Evolutionary conservation across 129 eudicot species (phyloP).

Genomic region (Tanacetum coccineum): DNA sequence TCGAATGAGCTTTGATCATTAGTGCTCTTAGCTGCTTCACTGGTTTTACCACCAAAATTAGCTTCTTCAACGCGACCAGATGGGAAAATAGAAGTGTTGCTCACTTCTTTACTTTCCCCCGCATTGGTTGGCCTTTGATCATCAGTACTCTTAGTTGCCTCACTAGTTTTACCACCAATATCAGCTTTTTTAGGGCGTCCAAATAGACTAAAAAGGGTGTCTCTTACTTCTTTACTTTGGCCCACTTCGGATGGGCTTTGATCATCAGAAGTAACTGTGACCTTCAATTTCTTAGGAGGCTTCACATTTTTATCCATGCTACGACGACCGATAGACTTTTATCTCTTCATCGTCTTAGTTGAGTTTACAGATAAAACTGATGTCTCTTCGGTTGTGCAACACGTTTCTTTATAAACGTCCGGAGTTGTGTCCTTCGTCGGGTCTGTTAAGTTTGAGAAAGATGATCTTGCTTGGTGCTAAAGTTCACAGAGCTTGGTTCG

Average conservation of each 20-base stretch:
- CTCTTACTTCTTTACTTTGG: conserved; percentile 24
- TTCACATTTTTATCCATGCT: conserved; percentile 12
- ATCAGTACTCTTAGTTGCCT: too few species aligned
- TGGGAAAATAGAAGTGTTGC: too few species aligned
- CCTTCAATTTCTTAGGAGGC: conserved; percentile 38
- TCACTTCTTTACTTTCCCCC: too few species aligned
- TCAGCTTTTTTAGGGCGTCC: conserved; percentile 8
- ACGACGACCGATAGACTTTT: conserved; percentile 23
- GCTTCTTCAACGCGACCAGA: too few species aligned
- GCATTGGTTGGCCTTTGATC: too few species aligned
- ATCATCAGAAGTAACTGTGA: conserved; percentile 20
- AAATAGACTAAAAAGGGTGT: conserved; percentile 14
- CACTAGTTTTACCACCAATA: conserved; percentile 26
- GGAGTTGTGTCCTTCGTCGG: conserved; percentile 22
- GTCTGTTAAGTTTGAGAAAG: conserved; percentile 12
- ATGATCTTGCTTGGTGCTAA: conserved; percentile 13
- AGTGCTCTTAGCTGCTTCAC: too few species aligned
- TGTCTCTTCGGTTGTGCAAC: conserved; percentile 11
- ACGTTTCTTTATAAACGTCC: neutral
- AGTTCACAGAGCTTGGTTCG: neutral
- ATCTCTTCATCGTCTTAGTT: conserved; percentile 28
- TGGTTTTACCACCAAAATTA: too few species aligned
- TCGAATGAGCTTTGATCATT: too few species aligned
- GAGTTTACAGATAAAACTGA: conserved; percentile 15
- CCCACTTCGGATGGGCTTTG: conserved; percentile 11